These are phyloP conservation scores for Staphylotrichum tortipilum DNA, from an alignment of 495 filamentous ascomycete species.

Conservation along the genomic window DNA sequence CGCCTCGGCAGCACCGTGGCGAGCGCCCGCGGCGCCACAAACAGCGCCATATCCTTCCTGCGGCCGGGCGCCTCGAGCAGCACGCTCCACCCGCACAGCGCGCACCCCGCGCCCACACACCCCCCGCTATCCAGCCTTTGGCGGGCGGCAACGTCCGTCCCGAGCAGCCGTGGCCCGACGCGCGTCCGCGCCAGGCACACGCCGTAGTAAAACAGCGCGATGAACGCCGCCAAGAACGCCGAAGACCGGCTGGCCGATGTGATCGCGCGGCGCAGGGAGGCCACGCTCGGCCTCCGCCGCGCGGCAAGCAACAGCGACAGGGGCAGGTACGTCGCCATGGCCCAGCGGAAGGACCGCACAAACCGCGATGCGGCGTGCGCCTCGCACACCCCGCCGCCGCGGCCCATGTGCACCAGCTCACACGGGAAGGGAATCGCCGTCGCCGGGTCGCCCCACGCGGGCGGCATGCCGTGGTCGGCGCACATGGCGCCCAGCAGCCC, in stretches of 20 bases:
- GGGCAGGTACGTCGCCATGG: slow-evolving; percentile 73
- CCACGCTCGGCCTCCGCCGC: neutral
- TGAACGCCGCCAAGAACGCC: slow-evolving; percentile 73
- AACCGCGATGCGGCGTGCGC: slow-evolving; percentile 67
- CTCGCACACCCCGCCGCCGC: slow-evolving; percentile 69
- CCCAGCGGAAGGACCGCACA: slow-evolving; percentile 60
- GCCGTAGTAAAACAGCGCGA: slow-evolving; percentile 77
- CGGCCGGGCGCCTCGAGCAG: slow-evolving; percentile 60
- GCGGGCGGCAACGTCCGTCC: slow-evolving; percentile 32
- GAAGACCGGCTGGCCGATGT: slow-evolving; percentile 63
- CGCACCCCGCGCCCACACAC: slow-evolving; percentile 66
- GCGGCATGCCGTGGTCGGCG: slow-evolving; percentile 59
- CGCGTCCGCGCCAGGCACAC: slow-evolving; percentile 76
- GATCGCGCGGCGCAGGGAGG: slow-evolving; percentile 38
- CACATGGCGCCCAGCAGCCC: slow-evolving; percentile 67
- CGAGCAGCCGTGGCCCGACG: slow-evolving; percentile 64
- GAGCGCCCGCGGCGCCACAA: slow-evolving; percentile 76
- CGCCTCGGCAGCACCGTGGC: slow-evolving; percentile 67
- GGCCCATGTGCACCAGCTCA: slow-evolving; percentile 79
- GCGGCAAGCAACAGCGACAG: slow-evolving; percentile 60
- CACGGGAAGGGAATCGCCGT: slow-evolving; percentile 72
- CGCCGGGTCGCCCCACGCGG: slow-evolving; percentile 68
- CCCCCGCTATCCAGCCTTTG: slow-evolving; percentile 51
- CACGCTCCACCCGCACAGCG: slow-evolving; percentile 79
- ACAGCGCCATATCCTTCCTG: slow-evolving; percentile 72